phyloP scores from a whole-genome alignment of 1,284 basidiomycete species.

The Marasmius tenuissimus region DNA sequence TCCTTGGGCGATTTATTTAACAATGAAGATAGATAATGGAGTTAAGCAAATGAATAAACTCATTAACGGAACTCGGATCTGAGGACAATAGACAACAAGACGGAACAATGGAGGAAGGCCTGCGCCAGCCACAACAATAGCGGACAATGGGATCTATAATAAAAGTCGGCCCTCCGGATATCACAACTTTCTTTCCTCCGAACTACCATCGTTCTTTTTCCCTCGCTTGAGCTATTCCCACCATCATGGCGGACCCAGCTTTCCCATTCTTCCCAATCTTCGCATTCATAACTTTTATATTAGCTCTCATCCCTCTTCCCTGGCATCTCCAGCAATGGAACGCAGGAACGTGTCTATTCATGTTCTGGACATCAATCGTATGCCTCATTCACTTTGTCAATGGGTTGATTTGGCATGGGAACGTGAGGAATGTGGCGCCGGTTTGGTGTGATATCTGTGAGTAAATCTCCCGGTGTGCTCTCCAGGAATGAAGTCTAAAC shows the following conservation, averaged over 20 bases:
- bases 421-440: slow-evolving; percentile 53
- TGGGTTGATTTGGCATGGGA: slow-evolving; percentile 64
- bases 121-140: not conserved
- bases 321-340: slow-evolving; percentile 63
- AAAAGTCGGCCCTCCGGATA: not conserved
- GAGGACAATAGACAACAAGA: not conserved
- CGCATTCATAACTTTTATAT: slow-evolving; percentile 47
- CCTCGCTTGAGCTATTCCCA: not conserved
- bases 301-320: slow-evolving; percentile 51
- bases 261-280: slow-evolving; percentile 30
- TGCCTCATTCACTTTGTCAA: slow-evolving; percentile 64
- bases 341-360: slow-evolving; percentile 62
- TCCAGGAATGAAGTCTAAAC: not conserved
- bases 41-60: too few species aligned
- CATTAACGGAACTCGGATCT: not conserved
- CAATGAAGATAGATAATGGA: too few species aligned
- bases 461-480: slow-evolving; percentile 20
- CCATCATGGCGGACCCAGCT: slow-evolving; percentile 5
- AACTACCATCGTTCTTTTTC: not conserved
- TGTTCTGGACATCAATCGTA: slow-evolving; percentile 57
- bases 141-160: not conserved
- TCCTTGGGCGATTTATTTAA: too few species aligned
- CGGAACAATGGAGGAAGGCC: not conserved
- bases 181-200: not conserved
- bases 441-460: slow-evolving; percentile 79